Percentiles rank a stretch among this genome's conserved stretches.
Evolutionary conservation across 2,329 filamentous ascomycete species (phyloP).

Genomic region (Claviceps paspali): DNA sequence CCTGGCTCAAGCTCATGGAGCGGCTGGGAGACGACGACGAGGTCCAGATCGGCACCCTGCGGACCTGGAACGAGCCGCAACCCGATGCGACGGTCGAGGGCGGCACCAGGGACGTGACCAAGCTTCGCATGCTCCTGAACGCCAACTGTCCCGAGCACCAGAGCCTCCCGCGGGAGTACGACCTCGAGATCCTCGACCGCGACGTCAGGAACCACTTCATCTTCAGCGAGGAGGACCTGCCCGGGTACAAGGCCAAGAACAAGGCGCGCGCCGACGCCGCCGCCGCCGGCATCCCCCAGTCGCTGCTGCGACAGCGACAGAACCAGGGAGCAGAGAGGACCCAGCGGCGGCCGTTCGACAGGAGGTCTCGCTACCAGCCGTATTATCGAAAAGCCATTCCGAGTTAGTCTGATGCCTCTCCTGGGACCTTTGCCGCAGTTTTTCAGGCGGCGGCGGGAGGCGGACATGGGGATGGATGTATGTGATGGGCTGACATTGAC

Average conservation of each 20-base stretch:
- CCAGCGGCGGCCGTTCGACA: constrained; percentile 27
- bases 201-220: constrained; percentile 75
- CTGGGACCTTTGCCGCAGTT: too few relatives aligned
- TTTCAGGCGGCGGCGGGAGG: too few relatives aligned
- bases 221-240: constrained; percentile 86
- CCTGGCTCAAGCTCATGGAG: constrained; percentile 42
- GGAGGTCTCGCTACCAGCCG: constrained; percentile 34
- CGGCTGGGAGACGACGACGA: constrained; percentile 66
- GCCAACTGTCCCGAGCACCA: constrained; percentile 51
- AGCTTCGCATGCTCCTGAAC: constrained; percentile 50
- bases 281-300: constrained; percentile 42
- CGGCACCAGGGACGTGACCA: constrained; percentile 15
- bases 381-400: constrained; percentile 60
- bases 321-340: constrained; percentile 12
- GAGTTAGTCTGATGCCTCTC: too few relatives aligned
- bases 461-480: too few relatives aligned
- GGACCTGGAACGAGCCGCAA: constrained; percentile 39
- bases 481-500: too few relatives aligned
- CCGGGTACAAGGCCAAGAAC: constrained; percentile 32
- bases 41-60: constrained; percentile 65
- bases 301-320: constrained; percentile 31
- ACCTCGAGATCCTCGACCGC: constrained; percentile 50
- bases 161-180: constrained; percentile 74
- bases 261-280: constrained; percentile 39
- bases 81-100: constrained; percentile 35